Conservation (phyloP, 1,284 basidiomycete species). For the Mycosarcoma mackinlayi region DNA sequence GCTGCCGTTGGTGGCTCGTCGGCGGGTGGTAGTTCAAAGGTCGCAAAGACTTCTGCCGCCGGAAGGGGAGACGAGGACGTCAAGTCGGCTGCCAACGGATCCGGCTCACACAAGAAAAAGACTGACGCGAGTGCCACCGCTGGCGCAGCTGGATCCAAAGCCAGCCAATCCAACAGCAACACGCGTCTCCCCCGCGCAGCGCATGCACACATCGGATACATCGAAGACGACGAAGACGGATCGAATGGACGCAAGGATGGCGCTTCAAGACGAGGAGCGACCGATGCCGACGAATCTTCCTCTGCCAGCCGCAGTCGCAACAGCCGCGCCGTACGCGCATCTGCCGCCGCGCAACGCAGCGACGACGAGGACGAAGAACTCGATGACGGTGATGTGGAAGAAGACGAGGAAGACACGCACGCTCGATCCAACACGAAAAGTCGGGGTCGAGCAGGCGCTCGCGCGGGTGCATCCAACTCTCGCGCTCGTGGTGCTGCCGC, state of each 20-base stretch:
- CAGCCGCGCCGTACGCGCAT: slow-evolving; percentile 30
- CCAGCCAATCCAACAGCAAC: slow-evolving; percentile 29
- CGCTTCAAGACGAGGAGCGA: slow-evolving; percentile 13
- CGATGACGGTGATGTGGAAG: slow-evolving; percentile 37
- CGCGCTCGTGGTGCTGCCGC: slow-evolving; percentile 30
- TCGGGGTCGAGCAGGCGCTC: slow-evolving; percentile 18
- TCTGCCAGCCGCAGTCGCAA: slow-evolving; percentile 30
- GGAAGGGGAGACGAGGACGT: slow-evolving; percentile 49
- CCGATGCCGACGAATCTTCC: slow-evolving; percentile 23
- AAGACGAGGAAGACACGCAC: slow-evolving; percentile 23
- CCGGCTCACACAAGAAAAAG: slow-evolving; percentile 42
- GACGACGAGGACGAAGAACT: slow-evolving; percentile 47
- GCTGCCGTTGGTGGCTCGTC: slow-evolving; percentile 16
- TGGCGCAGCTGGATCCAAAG: slow-evolving; percentile 12
- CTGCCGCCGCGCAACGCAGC: slow-evolving; percentile 34
- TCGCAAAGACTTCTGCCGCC: slow-evolving; percentile 26
- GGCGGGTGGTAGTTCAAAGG: slow-evolving; percentile 21
- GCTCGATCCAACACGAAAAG: slow-evolving; percentile 18
- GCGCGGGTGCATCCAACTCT: slow-evolving; percentile 21
- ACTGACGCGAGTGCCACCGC: slow-evolving; percentile 16
- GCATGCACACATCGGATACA: slow-evolving; percentile 41
- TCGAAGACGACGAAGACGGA: slow-evolving; percentile 47
- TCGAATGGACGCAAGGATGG: slow-evolving; percentile 31
- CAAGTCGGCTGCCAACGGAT: slow-evolving; percentile 40
- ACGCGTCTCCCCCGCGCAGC: slow-evolving; percentile 46